phyloP scores from a whole-genome alignment of 805 yeast species.

The Blastobotrys attinorum region DNA sequence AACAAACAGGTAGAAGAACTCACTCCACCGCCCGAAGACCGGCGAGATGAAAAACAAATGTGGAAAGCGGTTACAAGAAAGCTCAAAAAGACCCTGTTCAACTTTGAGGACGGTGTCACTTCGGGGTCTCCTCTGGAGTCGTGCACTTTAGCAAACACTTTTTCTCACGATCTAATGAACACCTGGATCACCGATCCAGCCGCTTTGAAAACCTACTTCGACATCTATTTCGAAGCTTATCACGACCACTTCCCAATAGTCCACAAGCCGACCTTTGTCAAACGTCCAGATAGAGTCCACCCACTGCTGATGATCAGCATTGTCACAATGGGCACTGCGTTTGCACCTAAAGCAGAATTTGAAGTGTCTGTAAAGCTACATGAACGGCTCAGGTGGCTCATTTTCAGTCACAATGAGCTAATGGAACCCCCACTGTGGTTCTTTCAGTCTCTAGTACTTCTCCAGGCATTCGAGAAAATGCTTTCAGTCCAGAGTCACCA shows the following conservation, averaged over 20 bases:
- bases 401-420: conserved; percentile 21
- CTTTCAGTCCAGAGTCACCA: conserved; percentile 23
- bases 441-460: conserved; percentile 21
- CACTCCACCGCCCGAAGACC: conserved; percentile 4
- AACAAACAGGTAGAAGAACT: background rate
- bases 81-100: conserved; percentile 17
- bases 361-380: conserved; percentile 20
- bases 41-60: conserved; percentile 5
- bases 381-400: conserved; percentile 21
- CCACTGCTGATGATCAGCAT: conserved; percentile 22
- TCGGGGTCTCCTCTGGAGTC: conserved; percentile 15
- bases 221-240: conserved; percentile 20
- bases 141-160: conserved; percentile 12
- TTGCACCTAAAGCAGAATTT: conserved; percentile 19
- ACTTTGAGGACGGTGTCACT: conserved; percentile 10
- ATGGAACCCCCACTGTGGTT: conserved; percentile 24
- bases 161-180: conserved; percentile 9
- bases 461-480: conserved; percentile 25
- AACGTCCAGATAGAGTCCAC: conserved; percentile 18
- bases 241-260: conserved; percentile 26
- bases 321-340: conserved; percentile 22
- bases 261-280: conserved; percentile 18
- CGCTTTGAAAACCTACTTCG: conserved; percentile 15
- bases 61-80: conserved; percentile 14
- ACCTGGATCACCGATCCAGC: conserved; percentile 18